Conservation (phyloP, 768 basidiomycete genomes). For the Mycena floridula region DNA sequence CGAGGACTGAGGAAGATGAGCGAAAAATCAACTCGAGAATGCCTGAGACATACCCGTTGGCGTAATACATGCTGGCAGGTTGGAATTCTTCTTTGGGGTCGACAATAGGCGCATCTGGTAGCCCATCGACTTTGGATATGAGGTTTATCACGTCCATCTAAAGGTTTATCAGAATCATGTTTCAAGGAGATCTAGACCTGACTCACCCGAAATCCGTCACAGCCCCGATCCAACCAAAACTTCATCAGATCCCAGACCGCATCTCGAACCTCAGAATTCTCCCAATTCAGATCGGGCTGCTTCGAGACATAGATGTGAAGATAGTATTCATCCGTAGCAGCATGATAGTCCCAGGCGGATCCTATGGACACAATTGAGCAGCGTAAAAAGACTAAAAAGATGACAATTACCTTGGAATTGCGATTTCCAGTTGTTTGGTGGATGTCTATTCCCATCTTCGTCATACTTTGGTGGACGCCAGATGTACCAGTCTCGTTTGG, state of each 20-base stretch:
- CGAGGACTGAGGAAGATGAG: constrained; percentile 40
- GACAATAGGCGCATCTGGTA: constrained; percentile 61
- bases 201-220: constrained; percentile 69
- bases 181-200: background rate
- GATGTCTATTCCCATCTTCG: constrained; percentile 42
- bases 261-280: constrained; percentile 52
- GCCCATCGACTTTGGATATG: constrained; percentile 54
- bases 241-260: constrained; percentile 60
- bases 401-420: constrained; percentile 53
- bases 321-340: constrained; percentile 61
- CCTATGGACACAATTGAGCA: constrained; percentile 24
- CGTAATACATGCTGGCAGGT: constrained; percentile 44
- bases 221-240: constrained; percentile 72
- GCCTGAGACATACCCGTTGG: constrained; percentile 52
- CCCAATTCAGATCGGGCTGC: constrained; percentile 79
- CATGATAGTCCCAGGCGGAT: constrained; percentile 69
- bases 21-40: too few relatives aligned
- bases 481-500: constrained; percentile 73
- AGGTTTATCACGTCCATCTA: constrained; percentile 71
- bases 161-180: background rate
- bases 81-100: constrained; percentile 47
- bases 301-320: constrained; percentile 61
- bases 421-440: constrained; percentile 74
- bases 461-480: constrained; percentile 60
- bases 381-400: background rate